Evolutionary conservation across 1,284 basidiomycete genomes (phyloP), one percentile per base, ranked within the genome.

Genomic region (Boletus sp.): DNA sequence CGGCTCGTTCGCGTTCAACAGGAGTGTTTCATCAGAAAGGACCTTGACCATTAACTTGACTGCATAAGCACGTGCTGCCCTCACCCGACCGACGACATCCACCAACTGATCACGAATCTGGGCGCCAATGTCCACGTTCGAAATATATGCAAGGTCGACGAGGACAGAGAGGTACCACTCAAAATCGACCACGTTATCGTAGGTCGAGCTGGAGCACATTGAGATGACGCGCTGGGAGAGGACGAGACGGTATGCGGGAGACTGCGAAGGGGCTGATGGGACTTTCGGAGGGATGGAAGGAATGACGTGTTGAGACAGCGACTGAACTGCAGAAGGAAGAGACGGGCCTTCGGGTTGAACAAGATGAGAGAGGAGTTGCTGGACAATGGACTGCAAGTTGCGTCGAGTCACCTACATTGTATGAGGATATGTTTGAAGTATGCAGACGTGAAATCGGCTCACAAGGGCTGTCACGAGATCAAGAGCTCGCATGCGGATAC

Each of bases 91-190:
- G 2, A 89, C 87, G 25, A 99, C 84, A 70, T 98, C 97, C 25
- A 97, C 86, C 5, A 99, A 79, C 68, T 95, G 91, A 65, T 92
- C 87, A 8, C 89, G 83, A 62, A 97, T 89, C 67, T 88, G 83
- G 0, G 77, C 67, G 1, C 94, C 94, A 37, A 97, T 81, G 68
- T 90, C 80, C 50, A 89, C 93, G 47, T 86, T 86, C 49, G 91
- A 90, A 49, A 98, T 83, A 71, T 95, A 93, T 0, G 93, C 87
- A 4, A 99, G 83, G 68, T 97, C 94, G 50, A 97, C 84, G 28
- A 98, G 86, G 5, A 96, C 93, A 11, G 95, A 97, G 30, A 98
- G 81, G 72, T 95, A 97, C 97, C 97, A 99, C 69, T 96, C 91
- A 71, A 98, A 98, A 76, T 98, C 95, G 43, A 83, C 83, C 40